Evolutionary conservation across 2,329 filamentous ascomycete species (phyloP).

Genomic region (Cladosporium velox): DNA sequence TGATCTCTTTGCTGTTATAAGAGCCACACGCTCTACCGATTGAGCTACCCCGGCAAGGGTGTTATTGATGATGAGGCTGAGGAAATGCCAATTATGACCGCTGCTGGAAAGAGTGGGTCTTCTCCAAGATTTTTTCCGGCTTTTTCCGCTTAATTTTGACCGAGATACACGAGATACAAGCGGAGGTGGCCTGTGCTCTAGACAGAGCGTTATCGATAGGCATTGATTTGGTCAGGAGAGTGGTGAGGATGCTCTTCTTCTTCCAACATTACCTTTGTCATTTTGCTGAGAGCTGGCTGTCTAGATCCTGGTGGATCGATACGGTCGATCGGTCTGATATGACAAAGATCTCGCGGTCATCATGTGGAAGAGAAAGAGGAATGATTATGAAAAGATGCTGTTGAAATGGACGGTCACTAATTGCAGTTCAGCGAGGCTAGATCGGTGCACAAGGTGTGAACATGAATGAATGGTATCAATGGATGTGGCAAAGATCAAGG

Average conservation of each 20-base stretch:
- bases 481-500: not conserved
- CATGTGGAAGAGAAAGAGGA: not conserved
- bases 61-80: not conserved
- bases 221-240: not conserved
- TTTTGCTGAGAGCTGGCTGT: not conserved
- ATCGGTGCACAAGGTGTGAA: not conserved
- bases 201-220: not conserved
- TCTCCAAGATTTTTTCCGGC: not conserved
- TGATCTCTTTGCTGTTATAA: slow-evolving; percentile 38
- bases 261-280: not conserved
- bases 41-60: slow-evolving; percentile 50
- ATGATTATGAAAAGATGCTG: not conserved
- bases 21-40: slow-evolving; percentile 57
- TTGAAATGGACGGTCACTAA: not conserved
- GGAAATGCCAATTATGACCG: not conserved
- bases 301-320: not conserved
- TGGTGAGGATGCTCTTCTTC: not conserved
- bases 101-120: not conserved
- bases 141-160: not conserved
- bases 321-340: not conserved
- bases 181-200: not conserved
- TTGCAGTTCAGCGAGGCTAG: not conserved
- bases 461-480: not conserved
- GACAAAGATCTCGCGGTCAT: not conserved
- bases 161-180: not conserved